Base-by-base conservation (phyloP, 257 asterid genomes). In the Primulina eburnea region DNA sequence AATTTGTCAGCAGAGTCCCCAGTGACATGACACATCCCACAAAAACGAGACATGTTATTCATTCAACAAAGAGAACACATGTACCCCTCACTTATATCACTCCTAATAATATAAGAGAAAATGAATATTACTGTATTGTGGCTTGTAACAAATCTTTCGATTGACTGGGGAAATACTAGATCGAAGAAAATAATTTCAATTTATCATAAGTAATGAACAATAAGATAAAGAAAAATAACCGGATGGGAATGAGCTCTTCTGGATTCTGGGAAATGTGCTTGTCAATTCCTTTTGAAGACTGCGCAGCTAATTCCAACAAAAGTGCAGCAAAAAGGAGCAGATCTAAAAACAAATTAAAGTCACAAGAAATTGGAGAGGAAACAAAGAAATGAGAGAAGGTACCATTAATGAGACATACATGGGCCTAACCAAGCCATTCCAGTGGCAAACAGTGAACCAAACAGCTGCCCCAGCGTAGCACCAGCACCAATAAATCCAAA, bases 401-500 rank as follows among this genome's bases (percentile, higher is more conserved):
- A 60, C 61, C 62, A 63, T 24, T 75, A 65, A 74, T 80, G 69
- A 67, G 50, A 81, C 92, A 62, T 86, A 94, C 99, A 86, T 78
- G 97, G 97, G 74, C 99, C 99, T 76, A 94, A 80, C 92, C 99
- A 88, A 80, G 97, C 99, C 96, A 88, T 84, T 75, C 86, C 95
- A 14, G 96, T 80, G 30, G 99, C 97, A 79, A 94, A 89, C 37
- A 94, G 79, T n/a, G 97, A 94, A 79, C 99, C 99, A 82, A 84
- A 80, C 69, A 94, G 97, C 87, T 94, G 97, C 11, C 97, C 99
- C 71, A 94, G 68, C n/a, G 99, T 94, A 73, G 99, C 97, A 67
- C 99, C 99, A 80, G 97, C 99, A 69, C 99, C 99, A 82, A 91
- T 87, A 83, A 94, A 94, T 69, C 99, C 99, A 76, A 94, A 94